Evolutionary conservation across 2,329 filamentous ascomycete genomes (phyloP).

Genomic region (Pochonia chlamydosporia): DNA sequence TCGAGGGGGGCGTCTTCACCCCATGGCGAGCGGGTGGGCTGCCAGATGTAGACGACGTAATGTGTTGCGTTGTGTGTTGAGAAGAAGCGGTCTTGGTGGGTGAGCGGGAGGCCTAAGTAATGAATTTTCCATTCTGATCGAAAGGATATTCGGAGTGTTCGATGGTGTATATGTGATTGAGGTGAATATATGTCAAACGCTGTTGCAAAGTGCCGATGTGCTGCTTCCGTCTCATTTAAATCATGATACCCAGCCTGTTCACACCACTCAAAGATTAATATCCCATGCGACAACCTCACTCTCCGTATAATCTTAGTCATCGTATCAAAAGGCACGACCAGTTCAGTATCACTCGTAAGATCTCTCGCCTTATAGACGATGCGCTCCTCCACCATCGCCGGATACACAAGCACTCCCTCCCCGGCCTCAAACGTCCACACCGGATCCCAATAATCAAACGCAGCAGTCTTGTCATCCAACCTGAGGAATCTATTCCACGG

Average conservation of each 20-base stretch:
- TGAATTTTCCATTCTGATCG: constrained; percentile 58
- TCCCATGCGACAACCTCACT: constrained; percentile 43
- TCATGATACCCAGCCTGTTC: constrained; percentile 43
- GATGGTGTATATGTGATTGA: not conserved
- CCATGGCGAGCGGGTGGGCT: constrained; percentile 49
- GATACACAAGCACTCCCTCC: constrained; percentile 52
- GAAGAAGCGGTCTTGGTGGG: constrained; percentile 54
- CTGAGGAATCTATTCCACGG: constrained; percentile 41
- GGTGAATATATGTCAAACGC: constrained; percentile 42
- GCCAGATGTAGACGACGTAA: constrained; percentile 58
- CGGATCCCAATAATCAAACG: constrained; percentile 41
- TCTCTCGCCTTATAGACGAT: constrained; percentile 41
- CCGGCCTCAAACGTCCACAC: constrained; percentile 48
- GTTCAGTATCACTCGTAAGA: constrained; percentile 35
- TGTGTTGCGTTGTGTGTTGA: constrained; percentile 53
- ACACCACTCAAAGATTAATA: constrained; percentile 62
- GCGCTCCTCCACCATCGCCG: constrained; percentile 16
- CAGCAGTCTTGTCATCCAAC: constrained; percentile 30
- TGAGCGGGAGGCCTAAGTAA: constrained; percentile 48
- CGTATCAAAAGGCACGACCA: constrained; percentile 45
- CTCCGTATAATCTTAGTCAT: constrained; percentile 45
- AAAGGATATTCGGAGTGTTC: constrained; percentile 30
- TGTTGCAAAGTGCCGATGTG: constrained; percentile 54
- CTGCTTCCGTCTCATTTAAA: constrained; percentile 42
- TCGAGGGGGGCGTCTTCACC: constrained; percentile 53